Conservation (phyloP, 805 yeast genomes). For the Candida xiaguanensis region DNA sequence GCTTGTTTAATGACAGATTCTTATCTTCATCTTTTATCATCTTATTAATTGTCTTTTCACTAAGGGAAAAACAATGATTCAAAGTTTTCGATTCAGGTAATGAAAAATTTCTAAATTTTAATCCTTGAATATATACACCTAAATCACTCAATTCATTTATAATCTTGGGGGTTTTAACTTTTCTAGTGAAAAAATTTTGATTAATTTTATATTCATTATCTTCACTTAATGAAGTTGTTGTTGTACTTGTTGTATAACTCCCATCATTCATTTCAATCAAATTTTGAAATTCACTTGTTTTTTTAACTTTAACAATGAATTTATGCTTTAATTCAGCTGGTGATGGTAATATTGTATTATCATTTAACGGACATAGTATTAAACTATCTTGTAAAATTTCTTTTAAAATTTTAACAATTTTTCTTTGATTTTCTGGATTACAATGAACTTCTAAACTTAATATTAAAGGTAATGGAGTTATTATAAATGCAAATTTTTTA, state of each 20-base stretch:
- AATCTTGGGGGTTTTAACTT: constrained; percentile 22
- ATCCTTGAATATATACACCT: constrained; percentile 72
- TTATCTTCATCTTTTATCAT: constrained; percentile 63
- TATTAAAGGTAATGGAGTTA: constrained; percentile 81
- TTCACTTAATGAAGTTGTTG: constrained; percentile 37
- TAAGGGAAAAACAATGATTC: constrained; percentile 84
- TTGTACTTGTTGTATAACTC: constrained; percentile 13
- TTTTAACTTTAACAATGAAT: constrained; percentile 76
- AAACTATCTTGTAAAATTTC: constrained; percentile 59
- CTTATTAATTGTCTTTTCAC: constrained; percentile 63
- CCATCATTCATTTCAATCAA: constrained; percentile 19
- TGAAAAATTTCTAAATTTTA: constrained; percentile 77
- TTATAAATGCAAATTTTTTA: constrained; percentile 81
- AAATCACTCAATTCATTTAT: constrained; percentile 48
- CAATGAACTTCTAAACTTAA: constrained; percentile 86
- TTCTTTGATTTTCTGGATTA: constrained; percentile 59
- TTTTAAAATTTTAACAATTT: constrained; percentile 49
- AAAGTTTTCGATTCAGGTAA: constrained; percentile 77
- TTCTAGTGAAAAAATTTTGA: constrained; percentile 19
- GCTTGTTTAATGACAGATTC: constrained; percentile 59
- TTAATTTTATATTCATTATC: constrained; percentile 21
- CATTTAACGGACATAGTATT: constrained; percentile 36
- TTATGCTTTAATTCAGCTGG: constrained; percentile 70
- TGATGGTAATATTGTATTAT: constrained; percentile 51
- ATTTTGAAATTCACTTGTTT: constrained; percentile 28